Evolutionary conservation across 257 asterid species (phyloP).

Genomic region (Sherardia arvensis): DNA sequence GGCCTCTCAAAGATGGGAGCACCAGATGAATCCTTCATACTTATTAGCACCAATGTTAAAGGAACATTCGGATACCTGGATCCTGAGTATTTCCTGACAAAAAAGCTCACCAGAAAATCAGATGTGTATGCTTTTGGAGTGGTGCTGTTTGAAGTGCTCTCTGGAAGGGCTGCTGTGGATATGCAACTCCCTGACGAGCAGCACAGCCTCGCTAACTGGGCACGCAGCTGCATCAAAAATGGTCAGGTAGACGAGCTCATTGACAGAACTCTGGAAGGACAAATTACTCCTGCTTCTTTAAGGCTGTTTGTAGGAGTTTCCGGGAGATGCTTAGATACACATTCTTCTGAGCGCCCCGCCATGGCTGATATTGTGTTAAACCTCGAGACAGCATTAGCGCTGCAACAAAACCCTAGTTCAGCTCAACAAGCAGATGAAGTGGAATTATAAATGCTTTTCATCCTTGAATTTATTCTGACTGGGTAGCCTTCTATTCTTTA

Average conservation of each 20-base stretch:
- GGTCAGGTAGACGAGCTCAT: slow-evolving; percentile 20
- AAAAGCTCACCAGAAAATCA: slow-evolving; percentile 42
- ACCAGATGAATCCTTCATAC: slow-evolving; percentile 11
- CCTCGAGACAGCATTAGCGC: slow-evolving; percentile 51
- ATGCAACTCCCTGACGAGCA: slow-evolving; percentile 12
- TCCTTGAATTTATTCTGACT: no score
- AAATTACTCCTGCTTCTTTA: no score
- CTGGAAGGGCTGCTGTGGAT: slow-evolving; percentile 36
- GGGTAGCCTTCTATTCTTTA: no score
- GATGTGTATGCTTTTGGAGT: slow-evolving; percentile 70
- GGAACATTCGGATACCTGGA: slow-evolving; percentile 66
- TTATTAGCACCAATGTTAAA: slow-evolving; percentile 57
- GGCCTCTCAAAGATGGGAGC: slow-evolving; percentile 57
- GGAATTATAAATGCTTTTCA: no score
- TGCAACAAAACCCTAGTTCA: slow-evolving; percentile 25
- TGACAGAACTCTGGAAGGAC: no score
- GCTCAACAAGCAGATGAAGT: no score
- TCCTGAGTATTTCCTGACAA: slow-evolving; percentile 50
- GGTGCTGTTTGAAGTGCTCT: slow-evolving; percentile 47
- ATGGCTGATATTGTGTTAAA: slow-evolving; percentile 58
- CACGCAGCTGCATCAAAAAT: slow-evolving; percentile 18
- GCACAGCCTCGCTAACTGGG: slow-evolving; percentile 53
- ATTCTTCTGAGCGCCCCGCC: slow-evolving; percentile 36
- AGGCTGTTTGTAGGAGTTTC: neutral
- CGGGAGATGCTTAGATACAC: slow-evolving; percentile 3